Evolutionary conservation across 192 early-diverging fungal genomes (phyloP).

Genomic region (Gamsiella multidivaricata): DNA sequence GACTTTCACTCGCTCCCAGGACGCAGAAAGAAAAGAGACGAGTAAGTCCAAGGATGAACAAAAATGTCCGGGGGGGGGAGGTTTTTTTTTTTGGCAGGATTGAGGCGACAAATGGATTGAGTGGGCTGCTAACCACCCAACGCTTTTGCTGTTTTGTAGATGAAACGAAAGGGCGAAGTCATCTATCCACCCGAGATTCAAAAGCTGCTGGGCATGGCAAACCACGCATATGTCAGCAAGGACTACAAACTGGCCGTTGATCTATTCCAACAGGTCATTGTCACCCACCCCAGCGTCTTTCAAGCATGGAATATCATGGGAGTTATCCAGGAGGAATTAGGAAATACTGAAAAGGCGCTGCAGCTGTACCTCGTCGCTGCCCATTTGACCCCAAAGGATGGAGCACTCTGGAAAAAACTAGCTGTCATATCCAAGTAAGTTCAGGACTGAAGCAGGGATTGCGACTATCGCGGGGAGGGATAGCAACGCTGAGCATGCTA

Average conservation of each 20-base stretch:
- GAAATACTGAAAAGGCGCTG: conserved; percentile 76
- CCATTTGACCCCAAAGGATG: conserved; percentile 81
- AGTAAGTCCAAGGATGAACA: not conserved
- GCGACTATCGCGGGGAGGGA: too few relatives aligned
- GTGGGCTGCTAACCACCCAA: too few relatives aligned
- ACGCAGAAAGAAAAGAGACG: conserved; percentile 25
- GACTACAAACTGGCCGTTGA: conserved; percentile 79
- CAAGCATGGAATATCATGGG: conserved; percentile 92
- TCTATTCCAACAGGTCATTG: conserved; percentile 83
- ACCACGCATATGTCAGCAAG: conserved; percentile 74
- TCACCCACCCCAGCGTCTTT: conserved; percentile 72
- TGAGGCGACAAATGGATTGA: too few relatives aligned
- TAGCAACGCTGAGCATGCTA: not conserved
- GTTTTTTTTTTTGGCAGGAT: not conserved
- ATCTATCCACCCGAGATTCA: conserved; percentile 62
- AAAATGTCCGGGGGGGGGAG: not conserved
- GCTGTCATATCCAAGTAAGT: conserved; percentile 75
- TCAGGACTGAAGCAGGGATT: not conserved
- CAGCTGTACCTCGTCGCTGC: conserved; percentile 91
- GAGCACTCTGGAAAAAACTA: conserved; percentile 83
- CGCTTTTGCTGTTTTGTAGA: too few relatives aligned
- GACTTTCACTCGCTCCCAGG: conserved; percentile 33
- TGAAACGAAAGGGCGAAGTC: not conserved
- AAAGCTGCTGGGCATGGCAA: conserved; percentile 78
- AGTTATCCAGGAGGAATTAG: conserved; percentile 89